Base-by-base conservation (phyloP, 2,329 filamentous ascomycete species). In the Colletotrichum siamense region DNA sequence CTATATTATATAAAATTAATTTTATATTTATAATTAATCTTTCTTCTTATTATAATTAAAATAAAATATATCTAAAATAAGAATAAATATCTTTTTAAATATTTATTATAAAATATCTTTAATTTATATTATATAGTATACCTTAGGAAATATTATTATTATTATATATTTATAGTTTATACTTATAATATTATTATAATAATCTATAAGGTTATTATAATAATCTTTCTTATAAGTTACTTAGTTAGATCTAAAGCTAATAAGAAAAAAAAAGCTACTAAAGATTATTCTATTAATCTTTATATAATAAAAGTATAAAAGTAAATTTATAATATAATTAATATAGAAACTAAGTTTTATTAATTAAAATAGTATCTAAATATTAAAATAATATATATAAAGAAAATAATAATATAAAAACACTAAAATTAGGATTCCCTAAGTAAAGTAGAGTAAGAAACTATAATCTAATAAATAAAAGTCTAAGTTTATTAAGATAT, bases 261-360 rank as follows among this genome's bases (percentile, higher is more conserved):
- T 49, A 2, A 18, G 10, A 52, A 52, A 52, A n/a, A 1, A 52
- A 52, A 52, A 1, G 18, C 6, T 15, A 5, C 1, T 52, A 10
- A 2, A n/a, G n/a, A 52, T 5, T 52, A 52, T 52, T 22, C 3
- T 52, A 34, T 6, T 12, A 52, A 52, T 7, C 10, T 1, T 0
- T n/a, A 52, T 52, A 52, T 52, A n/a, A 52, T 52, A 12, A 52
- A 52, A 2, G 8, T 22, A 52, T 52, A 52, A 0, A n/a, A 52
- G 6, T 22, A 5, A n/a, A 52, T n/a, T n/a, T 9, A n/a, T n/a
- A 52, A 52, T 22, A n/a, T 52, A 52, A 9, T 6, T 52, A 52
- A 6, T 34, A 22, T 9, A n/a, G 0, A n/a, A 52, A 1, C 8
- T n/a, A 3, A n/a, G 5, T n/a, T 52, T 52, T n/a, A 22, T 5